Base-by-base conservation (phyloP, 2,329 filamentous ascomycete genomes). In the Colletotrichum plurivorum region DNA sequence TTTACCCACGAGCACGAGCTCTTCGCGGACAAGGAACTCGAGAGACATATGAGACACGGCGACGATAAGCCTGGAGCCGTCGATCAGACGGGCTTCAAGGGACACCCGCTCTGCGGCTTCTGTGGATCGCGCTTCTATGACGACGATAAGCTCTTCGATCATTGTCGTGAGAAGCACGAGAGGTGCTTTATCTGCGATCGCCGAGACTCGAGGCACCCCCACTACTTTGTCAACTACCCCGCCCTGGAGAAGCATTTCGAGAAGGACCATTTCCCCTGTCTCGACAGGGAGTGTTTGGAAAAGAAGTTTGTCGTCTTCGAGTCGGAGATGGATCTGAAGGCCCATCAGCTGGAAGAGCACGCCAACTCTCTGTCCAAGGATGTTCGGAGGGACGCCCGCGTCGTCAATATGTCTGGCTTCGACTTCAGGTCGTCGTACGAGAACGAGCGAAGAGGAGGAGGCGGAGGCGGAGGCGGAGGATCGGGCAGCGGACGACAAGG, bases 281-380 rank as follows among this genome's bases (percentile, higher is more conserved):
- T 89, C 7, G 94, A 99, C 75, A 86, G 88, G 62, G 95, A 97
- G 76, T 99, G 96, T 76, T 78, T 96, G 76, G 96, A 98, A 74
- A 97, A 97, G 88, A 98, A 98, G 78, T 98, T 98, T 77, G 93
- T 98, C 36, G 96, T 98, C 0, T 99, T 99, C 74, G 94, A 94
- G 63, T 95, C 94, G 0, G 94, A 98, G 76, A 91, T 99, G 85
- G 96, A 99, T 76, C 83, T 99, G 54, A 97, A 98, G 79, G 96
- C 93, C 3, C 96, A 99, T 81, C 94, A 97, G 78, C 82, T 99
- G 10, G 92, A 93, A 74, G 89, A 91, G 62, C 96, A 99, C 77
- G 94, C 91, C 0, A 90, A 91, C 73, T 89, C 91, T 0, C 79
- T 97, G 25, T 94, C 94, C 9, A 98, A 97, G 76, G 93, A 95